These are phyloP conservation scores for Penicillium hesseltinei DNA, from an alignment of 2,329 filamentous ascomycete genomes.

Conservation along the genomic window DNA sequence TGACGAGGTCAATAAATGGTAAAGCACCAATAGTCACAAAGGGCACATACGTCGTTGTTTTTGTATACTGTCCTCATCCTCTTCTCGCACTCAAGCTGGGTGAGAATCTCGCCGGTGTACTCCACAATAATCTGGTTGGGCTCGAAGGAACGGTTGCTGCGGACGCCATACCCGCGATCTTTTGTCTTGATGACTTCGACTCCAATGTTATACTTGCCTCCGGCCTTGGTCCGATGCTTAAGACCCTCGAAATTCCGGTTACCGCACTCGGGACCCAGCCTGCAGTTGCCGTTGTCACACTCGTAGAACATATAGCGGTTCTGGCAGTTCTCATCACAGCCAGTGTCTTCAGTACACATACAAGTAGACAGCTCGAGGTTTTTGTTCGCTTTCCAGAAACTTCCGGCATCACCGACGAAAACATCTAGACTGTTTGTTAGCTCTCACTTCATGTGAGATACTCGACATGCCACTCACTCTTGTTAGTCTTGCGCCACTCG, in stretches of 20 bases:
- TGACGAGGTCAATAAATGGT: constrained; percentile 11
- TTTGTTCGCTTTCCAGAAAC: constrained; percentile 76
- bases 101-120: constrained; percentile 97
- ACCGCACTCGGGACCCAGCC: constrained; percentile 71
- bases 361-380: constrained; percentile 74
- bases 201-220: constrained; percentile 84
- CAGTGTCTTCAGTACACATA: constrained; percentile 72
- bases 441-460: constrained; percentile 6
- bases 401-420: constrained; percentile 79
- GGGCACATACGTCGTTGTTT: constrained; percentile 72
- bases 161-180: constrained; percentile 86
- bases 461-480: constrained; percentile 60
- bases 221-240: constrained; percentile 68
- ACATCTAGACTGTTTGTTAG: constrained; percentile 63
- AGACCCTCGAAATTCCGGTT: constrained; percentile 88
- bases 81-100: constrained; percentile 85
- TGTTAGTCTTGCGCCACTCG: constrained; percentile 88
- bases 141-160: constrained; percentile 82
- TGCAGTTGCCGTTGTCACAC: constrained; percentile 88
- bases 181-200: constrained; percentile 92
- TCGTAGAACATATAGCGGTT: constrained; percentile 98
- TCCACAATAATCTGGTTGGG: constrained; percentile 96
- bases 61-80: constrained; percentile 94
- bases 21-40: neutral
- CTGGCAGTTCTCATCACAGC: constrained; percentile 85